Evolutionary conservation across 176 grass and related monocot genomes (phyloP), one percentile per base, ranked within the genome.

Genomic region (Alopecurus myosuroides): DNA sequence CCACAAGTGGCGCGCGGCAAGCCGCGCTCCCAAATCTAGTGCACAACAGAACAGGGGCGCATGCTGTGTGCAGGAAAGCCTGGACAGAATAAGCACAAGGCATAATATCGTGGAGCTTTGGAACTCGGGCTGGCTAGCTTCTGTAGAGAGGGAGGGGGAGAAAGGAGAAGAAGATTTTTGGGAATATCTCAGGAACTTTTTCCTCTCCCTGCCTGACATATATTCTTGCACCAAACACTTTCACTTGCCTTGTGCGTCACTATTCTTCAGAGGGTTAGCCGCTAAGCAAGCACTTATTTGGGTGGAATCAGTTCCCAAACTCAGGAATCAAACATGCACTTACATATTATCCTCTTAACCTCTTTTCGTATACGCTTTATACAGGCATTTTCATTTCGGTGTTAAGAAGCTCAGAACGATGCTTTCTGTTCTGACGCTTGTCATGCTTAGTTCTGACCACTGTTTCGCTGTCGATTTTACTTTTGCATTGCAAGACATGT

Each of bases 41-140:
- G n/a, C n/a, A n/a, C n/a, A n/a, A 15, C 46, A 49, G 29, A 76
- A 84, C 52, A 76, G 81, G 40, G 51, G 30, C 23, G 75, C 78
- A 82, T 45, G 40, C 50, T 41, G 31, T 82, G 88, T 74, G 58
- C 11, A 69, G 37, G 80, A 91, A 87, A 87, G 77, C 85, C 57
- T 80, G 81, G 81, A 81, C 81, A 91, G 85, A 91, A 91, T 77
- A 87, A 87, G 69, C 70, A 84, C 69, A 51, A 81, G 77, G 85
- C 85, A 88, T 87, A 91, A 76, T 65, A 87, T 90, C 85, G 42
- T 74, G 12, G 74, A 28, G 66, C 80, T 66, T 79, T 79, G 84
- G 79, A 83, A 42, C 76, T 60, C 50, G 82, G 70, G 61, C 29
- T 58, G 31, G 48, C 61, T 22, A 39, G 39, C 25, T 31, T 35